Conservation (phyloP, 2,329 filamentous ascomycete genomes). For the Gnomoniopsis smithogilvyi region DNA sequence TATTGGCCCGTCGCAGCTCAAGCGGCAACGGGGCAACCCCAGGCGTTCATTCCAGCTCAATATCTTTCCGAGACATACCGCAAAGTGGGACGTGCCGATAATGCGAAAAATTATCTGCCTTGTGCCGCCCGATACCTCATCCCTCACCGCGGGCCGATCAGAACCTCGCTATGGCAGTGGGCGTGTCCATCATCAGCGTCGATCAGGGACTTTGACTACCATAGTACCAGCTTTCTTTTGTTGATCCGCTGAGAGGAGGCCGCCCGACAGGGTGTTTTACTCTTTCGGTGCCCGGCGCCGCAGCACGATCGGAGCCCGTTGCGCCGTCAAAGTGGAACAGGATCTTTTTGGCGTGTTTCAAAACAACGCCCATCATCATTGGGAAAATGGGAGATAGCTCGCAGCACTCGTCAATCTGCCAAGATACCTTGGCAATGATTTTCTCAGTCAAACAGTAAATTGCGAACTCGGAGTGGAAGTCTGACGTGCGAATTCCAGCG, state of each 20-base stretch:
- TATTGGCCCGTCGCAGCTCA: not conserved
- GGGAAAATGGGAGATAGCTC: not conserved
- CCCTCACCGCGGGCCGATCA: not conserved
- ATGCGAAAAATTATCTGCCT: not conserved
- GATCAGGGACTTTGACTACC: not conserved
- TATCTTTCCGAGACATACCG: no score
- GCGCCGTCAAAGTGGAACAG: not conserved
- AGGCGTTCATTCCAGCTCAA: no score
- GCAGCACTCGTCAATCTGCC: not conserved
- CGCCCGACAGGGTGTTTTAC: not conserved
- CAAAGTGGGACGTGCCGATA: not conserved
- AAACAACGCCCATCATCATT: not conserved
- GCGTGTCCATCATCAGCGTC: not conserved
- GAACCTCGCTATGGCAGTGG: not conserved
- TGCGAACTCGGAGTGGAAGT: not conserved
- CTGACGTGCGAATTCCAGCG: not conserved
- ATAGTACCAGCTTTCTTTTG: not conserved
- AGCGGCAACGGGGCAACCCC: not conserved
- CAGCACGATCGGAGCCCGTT: not conserved
- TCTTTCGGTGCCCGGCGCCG: not conserved
- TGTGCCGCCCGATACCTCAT: not conserved
- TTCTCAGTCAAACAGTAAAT: not conserved
- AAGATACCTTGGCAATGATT: not conserved
- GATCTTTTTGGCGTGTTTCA: constrained; percentile 1
- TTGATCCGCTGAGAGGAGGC: not conserved